A percentile compares a stretch with the other conserved stretches of the same genome.
phyloP scores from a whole-genome alignment of 2,329 filamentous ascomycete species.

The Gnomoniopsis sp. region DNA sequence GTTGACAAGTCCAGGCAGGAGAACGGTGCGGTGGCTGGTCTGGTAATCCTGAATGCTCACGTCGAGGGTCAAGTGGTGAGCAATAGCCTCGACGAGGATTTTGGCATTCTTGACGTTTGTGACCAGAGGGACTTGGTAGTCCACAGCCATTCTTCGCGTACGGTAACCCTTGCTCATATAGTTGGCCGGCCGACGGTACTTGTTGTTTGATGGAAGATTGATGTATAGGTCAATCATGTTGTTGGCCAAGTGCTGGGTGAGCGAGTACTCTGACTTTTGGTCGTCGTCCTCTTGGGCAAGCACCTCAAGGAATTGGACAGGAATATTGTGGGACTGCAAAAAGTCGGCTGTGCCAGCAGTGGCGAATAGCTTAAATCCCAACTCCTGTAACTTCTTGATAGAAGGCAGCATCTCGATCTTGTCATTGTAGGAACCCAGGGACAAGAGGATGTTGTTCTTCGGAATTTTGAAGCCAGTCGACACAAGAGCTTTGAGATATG shows the following conservation, averaged over 20 bases:
- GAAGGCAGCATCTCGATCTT: conserved; percentile 97
- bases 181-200: conserved; percentile 92
- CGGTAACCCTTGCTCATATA: conserved; percentile 99
- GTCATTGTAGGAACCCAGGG: conserved; percentile 96
- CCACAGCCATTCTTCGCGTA: conserved; percentile 95
- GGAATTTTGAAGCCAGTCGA: conserved; percentile 96
- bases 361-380: conserved; percentile 94
- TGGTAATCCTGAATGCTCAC: conserved; percentile 85
- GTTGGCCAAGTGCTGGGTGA: conserved; percentile 94
- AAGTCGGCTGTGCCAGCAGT: conserved; percentile 97
- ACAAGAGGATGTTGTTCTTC: conserved; percentile 91
- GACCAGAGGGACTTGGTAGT: conserved; percentile 92
- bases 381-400: conserved; percentile 79
- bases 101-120: conserved; percentile 99
- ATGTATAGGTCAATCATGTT: conserved; percentile 99
- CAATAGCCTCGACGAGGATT: conserved; percentile 90
- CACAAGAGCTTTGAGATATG: conserved; percentile 92
- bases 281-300: conserved; percentile 74
- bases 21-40: conserved; percentile 76
- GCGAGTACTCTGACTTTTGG: conserved; percentile 92
- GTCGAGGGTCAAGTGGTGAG: conserved; percentile 81
- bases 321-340: conserved; percentile 86
- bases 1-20: conserved; percentile 73
- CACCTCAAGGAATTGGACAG: conserved; percentile 90
- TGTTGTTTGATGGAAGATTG: conserved; percentile 98